Base-by-base conservation (phyloP, 495 filamentous ascomycete genomes). In the Aspergillus sclerotiicarbonarius region DNA sequence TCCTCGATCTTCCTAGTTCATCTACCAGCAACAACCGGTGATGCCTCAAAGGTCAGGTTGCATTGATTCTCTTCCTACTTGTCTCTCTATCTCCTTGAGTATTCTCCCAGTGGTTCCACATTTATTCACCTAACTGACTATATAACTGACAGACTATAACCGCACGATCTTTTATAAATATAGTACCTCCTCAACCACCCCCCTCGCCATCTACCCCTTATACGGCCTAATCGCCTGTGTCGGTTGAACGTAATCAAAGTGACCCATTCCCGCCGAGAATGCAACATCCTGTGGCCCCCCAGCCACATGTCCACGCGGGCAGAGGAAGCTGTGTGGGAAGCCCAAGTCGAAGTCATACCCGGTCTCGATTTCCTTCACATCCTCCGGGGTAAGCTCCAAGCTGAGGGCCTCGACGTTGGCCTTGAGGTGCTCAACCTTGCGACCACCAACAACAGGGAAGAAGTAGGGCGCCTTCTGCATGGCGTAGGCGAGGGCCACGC, bases 391-490 rank as follows among this genome's bases (percentile, higher is more conserved):
- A 43, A 90, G 70, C 44, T 63, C 56, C 30, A 90, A 48, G 0
- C 64, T 70, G 13, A 90, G 67, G 2, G 83, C 87, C n/a, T 44
- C 46, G 0, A 91, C 85, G 54, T 87, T 90, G 57, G 71, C 80
- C 69, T 85, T 84, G 4, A 91, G 63, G 55, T 88, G 83, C 55
- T 82, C 78, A 41, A 87, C 64, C 59, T 80, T 88, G 16, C 83
- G 60, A 0, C 82, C 84, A 20, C 87, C 88, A 25, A 88, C 74
- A 51, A 91, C 88, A 2, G 88, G 88, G 63, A 89, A 90, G 25
- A 90, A 83, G 62, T 90, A 87, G 1, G 87, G 84, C 1, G 62
- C 51, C 59, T 85, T 86, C 37, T 69, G 66, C 56, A 79, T 67
- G 6, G 82, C 70, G 58, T 85, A 86, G 6, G 84, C 84, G 9